Conservation (phyloP, 345 rosid genomes). For the Populus alba region DNA sequence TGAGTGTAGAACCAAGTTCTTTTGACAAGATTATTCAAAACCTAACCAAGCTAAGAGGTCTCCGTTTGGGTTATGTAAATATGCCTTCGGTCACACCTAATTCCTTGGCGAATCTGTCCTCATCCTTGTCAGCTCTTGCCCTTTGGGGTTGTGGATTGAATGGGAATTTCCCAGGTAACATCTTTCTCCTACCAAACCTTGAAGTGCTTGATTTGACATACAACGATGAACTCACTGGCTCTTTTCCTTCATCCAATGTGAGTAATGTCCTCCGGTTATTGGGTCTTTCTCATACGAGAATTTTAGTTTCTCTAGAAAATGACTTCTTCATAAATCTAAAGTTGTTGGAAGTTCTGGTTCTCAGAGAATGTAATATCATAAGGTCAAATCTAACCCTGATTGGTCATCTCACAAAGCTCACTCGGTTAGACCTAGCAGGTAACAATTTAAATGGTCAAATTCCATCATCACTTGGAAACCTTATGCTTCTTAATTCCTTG, state of each 20-base stretch:
- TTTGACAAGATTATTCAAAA: neutral
- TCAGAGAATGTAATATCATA: no score
- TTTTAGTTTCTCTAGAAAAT: neutral
- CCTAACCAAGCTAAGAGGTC: no score
- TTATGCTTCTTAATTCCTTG: neutral
- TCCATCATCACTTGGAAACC: neutral
- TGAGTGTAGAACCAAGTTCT: neutral
- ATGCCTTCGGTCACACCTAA: no score
- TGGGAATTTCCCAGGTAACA: neutral
- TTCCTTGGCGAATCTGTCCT: conserved; percentile 5
- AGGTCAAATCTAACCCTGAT: no score
- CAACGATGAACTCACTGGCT: neutral
- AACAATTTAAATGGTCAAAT: no score
- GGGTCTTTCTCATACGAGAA: no score
- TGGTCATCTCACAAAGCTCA: no score
- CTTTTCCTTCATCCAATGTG: no score
- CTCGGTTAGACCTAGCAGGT: no score
- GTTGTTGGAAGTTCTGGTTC: neutral
- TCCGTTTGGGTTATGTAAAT: no score
- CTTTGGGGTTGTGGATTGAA: neutral
- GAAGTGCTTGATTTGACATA: neutral
- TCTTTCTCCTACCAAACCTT: neutral
- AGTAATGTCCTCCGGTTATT: no score
- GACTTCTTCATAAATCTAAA: neutral
- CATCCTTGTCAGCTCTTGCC: neutral